phyloP scores from a whole-genome alignment of 2,329 filamentous ascomycete species.

The Xylaria sp. region DNA sequence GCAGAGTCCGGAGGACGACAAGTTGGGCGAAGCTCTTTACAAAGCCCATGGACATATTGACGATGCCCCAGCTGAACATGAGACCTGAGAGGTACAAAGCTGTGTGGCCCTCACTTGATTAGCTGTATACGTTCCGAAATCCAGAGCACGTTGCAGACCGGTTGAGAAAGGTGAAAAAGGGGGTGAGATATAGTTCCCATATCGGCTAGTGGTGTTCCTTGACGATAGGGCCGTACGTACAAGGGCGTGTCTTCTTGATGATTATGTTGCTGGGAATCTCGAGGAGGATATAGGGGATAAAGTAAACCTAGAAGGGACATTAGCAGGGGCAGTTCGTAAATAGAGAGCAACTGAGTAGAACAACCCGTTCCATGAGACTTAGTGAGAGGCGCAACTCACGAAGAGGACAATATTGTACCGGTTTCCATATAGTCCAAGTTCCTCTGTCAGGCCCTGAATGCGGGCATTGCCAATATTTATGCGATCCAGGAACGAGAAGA shows the following conservation, averaged over 20 bases:
- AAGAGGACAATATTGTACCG: conserved; percentile 58
- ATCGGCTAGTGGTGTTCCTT: too few species aligned
- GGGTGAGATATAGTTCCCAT: not conserved
- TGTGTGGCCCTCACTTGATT: not conserved
- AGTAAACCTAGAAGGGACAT: conserved; percentile 46
- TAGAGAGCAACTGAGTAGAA: not conserved
- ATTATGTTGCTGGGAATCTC: conserved; percentile 59
- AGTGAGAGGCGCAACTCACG: conserved; percentile 40
- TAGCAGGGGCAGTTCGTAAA: not conserved
- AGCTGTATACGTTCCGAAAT: not conserved
- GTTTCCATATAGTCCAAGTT: conserved; percentile 55
- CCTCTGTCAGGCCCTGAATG: conserved; percentile 56
- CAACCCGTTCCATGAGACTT: not conserved
- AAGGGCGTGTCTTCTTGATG: conserved; percentile 56
- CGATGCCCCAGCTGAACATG: conserved; percentile 58
- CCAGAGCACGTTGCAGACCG: too few species aligned
- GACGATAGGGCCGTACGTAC: conserved; percentile 28
- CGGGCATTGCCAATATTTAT: conserved; percentile 61
- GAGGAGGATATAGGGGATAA: conserved; percentile 56
- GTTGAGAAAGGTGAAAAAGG: too few species aligned
- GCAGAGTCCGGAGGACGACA: conserved; percentile 56
- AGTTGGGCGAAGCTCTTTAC: conserved; percentile 54
- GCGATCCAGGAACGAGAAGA: conserved; percentile 57
- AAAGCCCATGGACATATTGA: conserved; percentile 59
- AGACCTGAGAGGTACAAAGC: conserved; percentile 51